These are phyloP conservation scores for Scheffersomyces cryptocercus DNA, from an alignment of 1,139 yeast genomes.

Conservation along the genomic window DNA sequence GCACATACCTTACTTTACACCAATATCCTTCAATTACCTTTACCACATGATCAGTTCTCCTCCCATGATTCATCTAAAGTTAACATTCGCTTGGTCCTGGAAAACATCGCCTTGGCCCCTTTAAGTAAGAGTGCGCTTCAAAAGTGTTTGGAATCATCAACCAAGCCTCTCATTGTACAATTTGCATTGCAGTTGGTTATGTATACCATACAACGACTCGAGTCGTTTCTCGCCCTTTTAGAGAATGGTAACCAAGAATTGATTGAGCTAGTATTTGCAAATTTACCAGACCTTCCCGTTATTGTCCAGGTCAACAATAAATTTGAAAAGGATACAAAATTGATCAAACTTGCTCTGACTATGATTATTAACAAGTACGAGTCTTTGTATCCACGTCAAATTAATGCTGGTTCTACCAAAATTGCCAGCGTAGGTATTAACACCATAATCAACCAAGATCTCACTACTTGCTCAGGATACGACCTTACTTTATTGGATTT, in stretches of 20 bases:
- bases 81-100: constrained; percentile 35
- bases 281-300: constrained; percentile 29
- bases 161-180: constrained; percentile 62
- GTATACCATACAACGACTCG: constrained; percentile 42
- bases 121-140: constrained; percentile 59
- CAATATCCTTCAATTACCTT: constrained; percentile 54
- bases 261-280: constrained; percentile 27
- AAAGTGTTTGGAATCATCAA: constrained; percentile 54
- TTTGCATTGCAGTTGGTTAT: constrained; percentile 62
- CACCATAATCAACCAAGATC: constrained; percentile 16
- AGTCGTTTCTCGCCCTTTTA: constrained; percentile 34
- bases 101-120: constrained; percentile 66
- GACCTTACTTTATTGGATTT: constrained; percentile 58
- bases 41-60: constrained; percentile 36
- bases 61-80: constrained; percentile 12
- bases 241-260: constrained; percentile 25
- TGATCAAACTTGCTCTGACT: constrained; percentile 28
- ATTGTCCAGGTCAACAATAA: constrained; percentile 20
- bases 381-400: constrained; percentile 17
- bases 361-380: constrained; percentile 25
- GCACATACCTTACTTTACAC: constrained; percentile 67
- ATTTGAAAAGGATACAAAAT: constrained; percentile 13
- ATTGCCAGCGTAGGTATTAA: constrained; percentile 21
- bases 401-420: constrained; percentile 15
- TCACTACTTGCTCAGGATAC: constrained; percentile 37